These are phyloP conservation scores for Bothia castanella DNA, from an alignment of 1,284 basidiomycete species.

Conservation along the genomic window DNA sequence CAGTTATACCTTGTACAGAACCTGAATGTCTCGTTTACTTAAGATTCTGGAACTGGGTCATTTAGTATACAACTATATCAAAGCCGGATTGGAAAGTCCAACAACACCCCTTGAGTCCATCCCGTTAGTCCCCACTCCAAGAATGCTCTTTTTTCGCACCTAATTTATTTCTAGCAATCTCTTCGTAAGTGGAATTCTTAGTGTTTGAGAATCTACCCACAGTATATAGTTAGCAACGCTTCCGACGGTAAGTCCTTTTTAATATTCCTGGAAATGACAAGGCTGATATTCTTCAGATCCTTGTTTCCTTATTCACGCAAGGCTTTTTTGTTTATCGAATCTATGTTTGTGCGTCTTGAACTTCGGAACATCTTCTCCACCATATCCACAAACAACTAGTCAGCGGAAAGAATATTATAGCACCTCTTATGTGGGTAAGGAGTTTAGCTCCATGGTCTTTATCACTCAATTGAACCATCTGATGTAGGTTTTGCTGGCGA, in stretches of 20 bases:
- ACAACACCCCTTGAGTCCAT: neutral
- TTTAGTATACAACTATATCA: neutral
- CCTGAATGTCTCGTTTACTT: neutral
- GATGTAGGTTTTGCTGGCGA: conserved; percentile 4
- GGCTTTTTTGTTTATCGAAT: conserved; percentile 16
- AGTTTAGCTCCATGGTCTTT: too few species aligned
- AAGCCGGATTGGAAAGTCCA: neutral
- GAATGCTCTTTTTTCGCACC: neutral
- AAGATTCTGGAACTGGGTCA: neutral
- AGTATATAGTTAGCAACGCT: neutral
- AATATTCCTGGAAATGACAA: neutral
- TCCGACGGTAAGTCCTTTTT: neutral
- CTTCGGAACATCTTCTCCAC: neutral
- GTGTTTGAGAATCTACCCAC: neutral
- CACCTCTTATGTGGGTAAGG: conserved; percentile 7
- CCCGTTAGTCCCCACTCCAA: neutral
- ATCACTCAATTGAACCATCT: neutral
- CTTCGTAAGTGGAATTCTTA: neutral
- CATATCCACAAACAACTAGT: conserved; percentile 7
- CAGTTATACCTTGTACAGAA: neutral
- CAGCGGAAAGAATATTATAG: conserved; percentile 5
- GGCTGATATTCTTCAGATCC: conserved; percentile 7
- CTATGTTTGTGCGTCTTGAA: conserved; percentile 9
- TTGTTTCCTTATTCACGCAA: conserved; percentile 13
- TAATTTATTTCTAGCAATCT: neutral